Conservation (phyloP, 1,284 basidiomycete genomes). For the Sphaerobolus stellatus region DNA sequence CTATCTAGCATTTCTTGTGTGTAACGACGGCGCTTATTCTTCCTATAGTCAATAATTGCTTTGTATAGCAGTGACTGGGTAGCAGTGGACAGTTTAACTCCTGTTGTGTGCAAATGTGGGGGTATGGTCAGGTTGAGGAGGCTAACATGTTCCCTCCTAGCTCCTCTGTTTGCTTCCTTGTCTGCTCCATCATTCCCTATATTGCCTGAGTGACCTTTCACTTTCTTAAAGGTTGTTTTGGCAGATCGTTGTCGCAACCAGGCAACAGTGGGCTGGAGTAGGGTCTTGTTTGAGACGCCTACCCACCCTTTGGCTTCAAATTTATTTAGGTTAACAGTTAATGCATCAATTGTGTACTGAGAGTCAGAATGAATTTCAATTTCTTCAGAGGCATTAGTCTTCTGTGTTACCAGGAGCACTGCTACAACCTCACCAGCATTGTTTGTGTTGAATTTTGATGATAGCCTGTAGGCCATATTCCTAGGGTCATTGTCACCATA, state of each 20-base stretch:
- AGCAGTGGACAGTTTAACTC: conserved; percentile 23
- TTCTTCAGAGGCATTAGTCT: background rate
- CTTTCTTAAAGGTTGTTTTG: conserved; percentile 23
- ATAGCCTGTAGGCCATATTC: background rate
- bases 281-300: conserved; percentile 7
- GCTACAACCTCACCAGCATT: conserved; percentile 20
- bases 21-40: background rate
- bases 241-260: conserved; percentile 18
- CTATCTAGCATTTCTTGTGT: background rate
- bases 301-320: conserved; percentile 27
- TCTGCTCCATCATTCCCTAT: conserved; percentile 28
- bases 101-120: conserved; percentile 14
- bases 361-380: conserved; percentile 20
- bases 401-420: conserved; percentile 2
- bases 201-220: conserved; percentile 27
- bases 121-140: conserved; percentile 12
- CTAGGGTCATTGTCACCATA: background rate
- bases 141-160: conserved; percentile 5
- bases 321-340: conserved; percentile 19
- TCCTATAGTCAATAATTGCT: conserved; percentile 21
- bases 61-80: conserved; percentile 30
- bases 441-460: conserved; percentile 10
- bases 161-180: conserved; percentile 20
- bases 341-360: conserved; percentile 16
- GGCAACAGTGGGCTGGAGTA: conserved; percentile 15